These are phyloP conservation scores for Plantago major DNA, from an alignment of 257 asterid genomes.

Conservation along the genomic window DNA sequence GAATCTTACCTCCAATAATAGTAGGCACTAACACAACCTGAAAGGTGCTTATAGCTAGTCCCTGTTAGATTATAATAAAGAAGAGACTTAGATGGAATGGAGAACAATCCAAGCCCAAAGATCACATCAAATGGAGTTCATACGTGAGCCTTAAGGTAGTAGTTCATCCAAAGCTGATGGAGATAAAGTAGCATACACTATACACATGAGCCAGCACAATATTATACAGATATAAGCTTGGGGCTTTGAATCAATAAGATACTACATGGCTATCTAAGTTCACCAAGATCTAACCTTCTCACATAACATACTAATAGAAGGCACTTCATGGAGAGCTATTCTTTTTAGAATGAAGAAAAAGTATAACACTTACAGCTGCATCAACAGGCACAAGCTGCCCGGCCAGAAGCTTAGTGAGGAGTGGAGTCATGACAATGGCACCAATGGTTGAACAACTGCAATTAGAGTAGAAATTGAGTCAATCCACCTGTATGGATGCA, in stretches of 20 bases:
- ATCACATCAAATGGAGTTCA: conserved; percentile 2
- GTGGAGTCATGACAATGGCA: conserved; percentile 94
- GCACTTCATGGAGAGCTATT: background rate
- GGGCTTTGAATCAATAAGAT: no score
- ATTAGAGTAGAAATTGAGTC: conserved; percentile 18
- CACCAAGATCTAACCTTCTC: background rate
- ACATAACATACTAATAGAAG: background rate
- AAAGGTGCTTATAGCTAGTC: conserved; percentile 92
- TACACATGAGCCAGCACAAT: conserved; percentile 1
- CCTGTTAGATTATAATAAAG: conserved; percentile 40
- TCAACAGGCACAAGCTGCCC: conserved; percentile 99
- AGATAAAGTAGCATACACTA: conserved; percentile 2
- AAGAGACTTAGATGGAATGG: background rate
- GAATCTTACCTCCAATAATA: conserved; percentile 78
- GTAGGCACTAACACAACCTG: conserved; percentile 97
- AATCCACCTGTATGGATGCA: conserved; percentile 11
- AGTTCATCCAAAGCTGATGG: background rate
- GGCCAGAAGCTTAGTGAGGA: conserved; percentile 86
- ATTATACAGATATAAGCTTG: background rate
- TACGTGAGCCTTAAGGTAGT: background rate
- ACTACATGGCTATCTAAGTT: no score
- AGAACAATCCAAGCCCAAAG: background rate
- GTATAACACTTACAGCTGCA: conserved; percentile 68
- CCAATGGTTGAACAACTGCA: conserved; percentile 95
- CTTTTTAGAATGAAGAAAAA: background rate